Evolutionary conservation across 129 eudicot species (phyloP).

Genomic region (Sambucus nigra): DNA sequence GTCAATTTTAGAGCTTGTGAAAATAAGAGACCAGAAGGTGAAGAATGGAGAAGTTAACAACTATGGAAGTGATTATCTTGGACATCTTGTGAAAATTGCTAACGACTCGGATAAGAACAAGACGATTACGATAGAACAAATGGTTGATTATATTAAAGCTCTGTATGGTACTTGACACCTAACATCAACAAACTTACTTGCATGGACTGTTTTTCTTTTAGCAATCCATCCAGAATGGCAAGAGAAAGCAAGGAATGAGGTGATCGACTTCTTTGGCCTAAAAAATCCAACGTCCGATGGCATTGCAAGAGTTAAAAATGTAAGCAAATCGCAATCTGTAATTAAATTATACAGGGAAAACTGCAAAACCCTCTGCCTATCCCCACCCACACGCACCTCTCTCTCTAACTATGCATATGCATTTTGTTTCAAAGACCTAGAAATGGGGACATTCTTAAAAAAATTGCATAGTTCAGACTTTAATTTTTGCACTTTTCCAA

Average conservation of each 20-base stretch:
- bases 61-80: slow-evolving; percentile 34
- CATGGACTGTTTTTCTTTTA: slow-evolving; percentile 60
- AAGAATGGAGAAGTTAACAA: neutral
- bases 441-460: too few species aligned
- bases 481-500: too few species aligned
- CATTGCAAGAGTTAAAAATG: slow-evolving; percentile 47
- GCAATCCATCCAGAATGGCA: slow-evolving; percentile 56
- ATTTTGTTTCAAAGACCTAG: neutral
- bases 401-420: neutral
- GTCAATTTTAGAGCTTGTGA: slow-evolving; percentile 35
- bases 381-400: too few species aligned
- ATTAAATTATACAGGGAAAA: neutral
- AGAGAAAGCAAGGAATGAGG: slow-evolving; percentile 58
- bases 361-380: too few species aligned
- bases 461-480: too few species aligned
- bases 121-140: slow-evolving; percentile 36
- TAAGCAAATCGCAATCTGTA: slow-evolving; percentile 13
- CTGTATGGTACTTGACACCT: slow-evolving; percentile 72
- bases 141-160: slow-evolving; percentile 73
- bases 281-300: slow-evolving; percentile 44
- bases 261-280: slow-evolving; percentile 27
- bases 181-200: slow-evolving; percentile 55
- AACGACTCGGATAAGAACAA: slow-evolving; percentile 18
- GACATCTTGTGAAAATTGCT: slow-evolving; percentile 36
- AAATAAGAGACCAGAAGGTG: slow-evolving; percentile 25